phyloP scores from a whole-genome alignment of 495 filamentous ascomycete species.

The Xylaria scruposa region DNA sequence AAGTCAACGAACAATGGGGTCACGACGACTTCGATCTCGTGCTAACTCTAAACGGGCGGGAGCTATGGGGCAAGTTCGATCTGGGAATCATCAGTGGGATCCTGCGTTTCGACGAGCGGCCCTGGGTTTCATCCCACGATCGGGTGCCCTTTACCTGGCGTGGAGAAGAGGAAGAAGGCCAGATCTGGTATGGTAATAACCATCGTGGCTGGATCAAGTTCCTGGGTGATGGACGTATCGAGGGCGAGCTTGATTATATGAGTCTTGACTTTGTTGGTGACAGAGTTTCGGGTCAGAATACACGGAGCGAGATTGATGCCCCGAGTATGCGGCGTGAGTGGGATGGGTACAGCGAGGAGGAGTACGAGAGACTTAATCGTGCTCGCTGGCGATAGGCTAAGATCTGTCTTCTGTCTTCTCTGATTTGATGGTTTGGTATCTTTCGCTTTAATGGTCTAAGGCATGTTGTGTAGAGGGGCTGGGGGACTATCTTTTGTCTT shows the following conservation, averaged over 20 bases:
- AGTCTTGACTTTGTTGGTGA: constrained; percentile 32
- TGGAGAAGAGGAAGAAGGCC: constrained; percentile 34
- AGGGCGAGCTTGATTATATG: constrained; percentile 35
- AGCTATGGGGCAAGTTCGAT: constrained; percentile 45
- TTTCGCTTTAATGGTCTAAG: not conserved
- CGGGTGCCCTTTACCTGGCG: constrained; percentile 40
- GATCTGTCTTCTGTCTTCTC: not conserved
- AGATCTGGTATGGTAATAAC: constrained; percentile 23
- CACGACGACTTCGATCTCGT: constrained; percentile 31
- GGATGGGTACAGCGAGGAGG: constrained; percentile 29
- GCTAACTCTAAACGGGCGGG: constrained; percentile 42
- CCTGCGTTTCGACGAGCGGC: constrained; percentile 38
- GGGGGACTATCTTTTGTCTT: not conserved
- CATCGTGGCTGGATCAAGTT: constrained; percentile 39
- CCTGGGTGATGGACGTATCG: constrained; percentile 39
- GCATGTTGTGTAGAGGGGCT: not conserved
- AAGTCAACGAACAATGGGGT: constrained; percentile 27
- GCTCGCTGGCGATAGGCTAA: constrained; percentile 25
- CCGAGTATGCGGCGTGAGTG: constrained; percentile 36
- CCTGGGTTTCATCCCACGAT: constrained; percentile 36
- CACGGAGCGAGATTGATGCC: constrained; percentile 43
- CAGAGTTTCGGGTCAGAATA: constrained; percentile 33
- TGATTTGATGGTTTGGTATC: not conserved
- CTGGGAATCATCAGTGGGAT: constrained; percentile 41
- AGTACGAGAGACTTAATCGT: constrained; percentile 29